Conservation (phyloP, 495 filamentous ascomycete species). For the Sabuloglossum arenarium region DNA sequence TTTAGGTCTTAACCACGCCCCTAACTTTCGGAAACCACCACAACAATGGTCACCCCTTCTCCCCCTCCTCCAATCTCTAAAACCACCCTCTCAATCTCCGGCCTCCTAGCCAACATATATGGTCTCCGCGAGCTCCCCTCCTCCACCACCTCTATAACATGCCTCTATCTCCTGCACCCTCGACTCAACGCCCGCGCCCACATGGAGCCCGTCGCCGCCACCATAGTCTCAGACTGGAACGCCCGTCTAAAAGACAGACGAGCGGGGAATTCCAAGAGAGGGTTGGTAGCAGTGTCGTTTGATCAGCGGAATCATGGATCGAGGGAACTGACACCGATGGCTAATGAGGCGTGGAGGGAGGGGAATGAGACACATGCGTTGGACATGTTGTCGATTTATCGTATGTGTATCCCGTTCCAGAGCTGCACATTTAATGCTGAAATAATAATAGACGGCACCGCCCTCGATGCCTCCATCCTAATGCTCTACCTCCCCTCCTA, state of each 20-base stretch:
- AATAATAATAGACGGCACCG: conserved; percentile 39
- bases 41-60: no score
- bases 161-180: conserved; percentile 75
- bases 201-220: conserved; percentile 41
- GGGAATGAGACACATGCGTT: conserved; percentile 70
- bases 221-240: conserved; percentile 39
- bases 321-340: conserved; percentile 31
- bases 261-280: conserved; percentile 14
- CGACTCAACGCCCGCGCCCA: conserved; percentile 42
- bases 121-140: conserved; percentile 51
- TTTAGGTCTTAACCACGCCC: no score
- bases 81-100: conserved; percentile 43
- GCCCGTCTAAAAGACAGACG: conserved; percentile 9
- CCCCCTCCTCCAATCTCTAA: conserved; percentile 26
- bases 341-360: conserved; percentile 55
- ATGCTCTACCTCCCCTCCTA: conserved; percentile 60
- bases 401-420: conserved; percentile 15
- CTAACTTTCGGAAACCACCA: no score
- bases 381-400: conserved; percentile 60
- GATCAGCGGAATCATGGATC: conserved; percentile 84
- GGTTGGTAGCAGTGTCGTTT: conserved; percentile 62
- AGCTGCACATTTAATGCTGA: background rate
- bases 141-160: conserved; percentile 31
- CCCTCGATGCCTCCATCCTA: conserved; percentile 45
- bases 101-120: conserved; percentile 56